Evolutionary conservation across 2,329 filamentous ascomycete species (phyloP), one percentile per base, ranked within the genome.

Genomic region (Grosmannia huntii): DNA sequence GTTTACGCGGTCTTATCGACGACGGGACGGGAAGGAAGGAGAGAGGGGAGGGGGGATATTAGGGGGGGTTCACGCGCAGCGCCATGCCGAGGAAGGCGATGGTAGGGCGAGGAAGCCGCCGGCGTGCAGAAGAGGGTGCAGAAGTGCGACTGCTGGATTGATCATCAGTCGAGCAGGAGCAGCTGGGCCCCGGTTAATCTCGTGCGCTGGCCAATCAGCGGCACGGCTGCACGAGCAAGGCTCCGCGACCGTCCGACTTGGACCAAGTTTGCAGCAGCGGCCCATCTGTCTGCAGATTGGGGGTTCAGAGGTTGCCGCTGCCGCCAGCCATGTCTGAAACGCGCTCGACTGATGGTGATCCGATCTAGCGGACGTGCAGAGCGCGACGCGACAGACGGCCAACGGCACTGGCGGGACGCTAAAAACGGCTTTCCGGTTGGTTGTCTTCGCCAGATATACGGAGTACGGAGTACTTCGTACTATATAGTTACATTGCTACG

Each of bases 131-230:
- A 36, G n/a, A 33, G 25, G 11, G n/a, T 41, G 48, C 56, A 46
- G 33, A 14, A 28, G 48, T 53, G 57, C 54, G 53, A 25, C 56
- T 57, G 59, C 57, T 58, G 23, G 51, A 53, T 46, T 33, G 56
- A 36, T 19, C 23, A 50, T 46, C 50, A 46, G 38, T 36, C 28
- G 27, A 44, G 46, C 10, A 36, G 41, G 21, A n/a, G 55, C n/a
- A 44, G 10, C 3, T 1, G 25, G n/a, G 51, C 41, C 57, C 57
- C 52, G 57, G 16, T 58, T 58, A 41, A 55, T 55, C 55, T 58
- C 51, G 44, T 31, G 52, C 11, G 16, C 3, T 19, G 5, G 21
- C 57, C 41, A 58, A 58, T 50, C 41, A 50, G 44, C n/a, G 16
- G 25, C 5, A 16, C 14, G 23, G 56, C 11, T 28, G 52, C 33